Evolutionary conservation across 192 early-diverging fungal species (phyloP), one percentile per base, ranked within the genome.

Genomic region (Umbelopsis sp.): DNA sequence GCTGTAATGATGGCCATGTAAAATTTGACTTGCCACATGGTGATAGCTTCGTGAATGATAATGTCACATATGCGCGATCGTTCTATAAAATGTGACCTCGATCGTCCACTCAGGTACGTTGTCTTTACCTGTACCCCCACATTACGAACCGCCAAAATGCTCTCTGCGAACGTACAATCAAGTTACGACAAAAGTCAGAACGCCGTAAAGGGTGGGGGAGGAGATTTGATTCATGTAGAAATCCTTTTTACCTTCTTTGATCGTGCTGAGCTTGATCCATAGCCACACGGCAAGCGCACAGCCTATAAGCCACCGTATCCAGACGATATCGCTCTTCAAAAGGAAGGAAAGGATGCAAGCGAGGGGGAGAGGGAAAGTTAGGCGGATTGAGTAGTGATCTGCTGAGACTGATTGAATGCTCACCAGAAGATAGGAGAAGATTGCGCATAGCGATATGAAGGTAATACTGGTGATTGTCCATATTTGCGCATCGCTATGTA

Each of bases 11-110:
- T 84, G 6, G 89, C 90, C 74, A 94, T 73, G 73, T 93, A 93
- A 41, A 88, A 89, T 34, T 87, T 87, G 45, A 94, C 83, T 51
- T 90, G 87, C 72, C 84, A 86, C 79, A 91, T 80, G 2, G 87
- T 90, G 22, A 94, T 92, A 1, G 81, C 91, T 78, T 94, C 92
- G 65, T 94, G 92, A 68, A 94, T 89, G 62, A 94, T 83, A 9
- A 94, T 81, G 70, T 92, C 86, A 4, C 76, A 68, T 66, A 94
- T 87, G 44, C 88, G 83, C 24, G 82, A 80, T 44, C 82, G 68
- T 67, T 87, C 89, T 68, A 94, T 90, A 75, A 94, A 94, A 25
- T 72, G 72, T 17, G 82, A 81, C 20, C 77, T 72, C 32, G 52
- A 74, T 54, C 74, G 72, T 49, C 89, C 85, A 36, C 83, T 76